A percentile compares a stretch with the other conserved stretches of the same genome.
These are phyloP conservation scores for Bauhinia variegata DNA, from an alignment of 306 rosid genomes.

Conservation along the genomic window DNA sequence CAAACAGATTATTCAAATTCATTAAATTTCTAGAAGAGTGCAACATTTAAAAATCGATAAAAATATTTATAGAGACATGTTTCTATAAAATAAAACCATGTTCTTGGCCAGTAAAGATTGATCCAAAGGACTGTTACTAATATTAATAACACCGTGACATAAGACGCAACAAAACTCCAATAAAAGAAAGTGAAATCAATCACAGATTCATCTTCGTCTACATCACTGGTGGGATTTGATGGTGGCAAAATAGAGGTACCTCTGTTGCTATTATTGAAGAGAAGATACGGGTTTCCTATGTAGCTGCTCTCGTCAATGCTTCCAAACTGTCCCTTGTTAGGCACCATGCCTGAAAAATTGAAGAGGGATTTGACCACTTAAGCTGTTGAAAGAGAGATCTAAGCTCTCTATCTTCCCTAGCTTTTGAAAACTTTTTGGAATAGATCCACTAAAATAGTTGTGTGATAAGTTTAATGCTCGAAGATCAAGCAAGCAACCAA, in stretches of 20 bases:
- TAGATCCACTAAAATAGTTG: neutral
- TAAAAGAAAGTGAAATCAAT: neutral
- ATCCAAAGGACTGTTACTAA: neutral
- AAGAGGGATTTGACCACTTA: constrained; percentile 10
- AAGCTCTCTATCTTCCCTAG: constrained; percentile 24
- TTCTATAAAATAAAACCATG: neutral
- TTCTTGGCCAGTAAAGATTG: neutral
- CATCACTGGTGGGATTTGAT: too few species aligned
- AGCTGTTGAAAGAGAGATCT: constrained; percentile 34
- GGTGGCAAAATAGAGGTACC: neutral
- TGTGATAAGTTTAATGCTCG: constrained; percentile 32
- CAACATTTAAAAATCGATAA: too few species aligned
- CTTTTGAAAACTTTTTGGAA: constrained; percentile 17
- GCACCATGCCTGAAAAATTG: neutral
- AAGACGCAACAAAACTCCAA: neutral
- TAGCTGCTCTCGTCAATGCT: neutral
- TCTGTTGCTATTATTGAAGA: neutral
- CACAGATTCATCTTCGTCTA: neutral
- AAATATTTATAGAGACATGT: too few species aligned
- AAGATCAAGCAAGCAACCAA: neutral
- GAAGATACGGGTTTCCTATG: neutral
- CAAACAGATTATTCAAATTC: too few species aligned
- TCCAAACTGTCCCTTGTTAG: neutral
- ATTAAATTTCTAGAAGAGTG: too few species aligned
- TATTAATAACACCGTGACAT: neutral